Evolutionary conservation across 2,329 filamentous ascomycete species (phyloP), one percentile per base, ranked within the genome.

Genomic region (Lachnellula suecica): DNA sequence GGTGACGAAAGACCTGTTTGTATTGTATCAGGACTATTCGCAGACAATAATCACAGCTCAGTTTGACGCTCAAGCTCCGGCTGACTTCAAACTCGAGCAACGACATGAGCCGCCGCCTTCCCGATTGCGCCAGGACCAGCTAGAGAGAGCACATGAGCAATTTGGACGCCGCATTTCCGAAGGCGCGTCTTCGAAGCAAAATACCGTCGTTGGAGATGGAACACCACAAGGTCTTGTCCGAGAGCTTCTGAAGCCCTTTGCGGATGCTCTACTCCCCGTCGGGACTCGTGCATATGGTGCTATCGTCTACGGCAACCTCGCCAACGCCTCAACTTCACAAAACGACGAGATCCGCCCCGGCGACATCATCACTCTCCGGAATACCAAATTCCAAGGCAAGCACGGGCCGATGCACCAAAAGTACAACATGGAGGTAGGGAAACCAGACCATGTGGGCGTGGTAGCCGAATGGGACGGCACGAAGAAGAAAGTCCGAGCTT

Each of bases 381-480:
- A 97, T 63, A 89, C 92, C 35, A 89, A 86, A 60, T 97, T 99
- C 74, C 91, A 97, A 71, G 94, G 94, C 53, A 96, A 97, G 71
- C 90, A 93, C 62, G 94, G 94, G 1, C 82, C 91, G 4, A 92
- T 99, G 88, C 92, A 97, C 68, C 88, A 89, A 60, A 97, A 97
- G 70, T 99, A 99, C 70, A 86, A 79, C 44, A 76, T 84, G 47
- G 94, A 99, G 62, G 89, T 97, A 1, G 92, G 91, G 59, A 94
- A 90, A 68, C 83, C 83, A 4, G 90, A 82, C 9, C 94, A 99
- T 65, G 93, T 97, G 0, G 94, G 83, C 2, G 76, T 99, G 2
- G 93, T 99, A 4, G 83, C 91, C 9, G 94, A 99, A 70, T 99
- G 94, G 94, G 94, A 99, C 70, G 94, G 94, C 3, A 96, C 91